These are phyloP conservation scores for Cotoneaster glaucophyllus DNA, from an alignment of 306 rosid species.

Conservation along the genomic window DNA sequence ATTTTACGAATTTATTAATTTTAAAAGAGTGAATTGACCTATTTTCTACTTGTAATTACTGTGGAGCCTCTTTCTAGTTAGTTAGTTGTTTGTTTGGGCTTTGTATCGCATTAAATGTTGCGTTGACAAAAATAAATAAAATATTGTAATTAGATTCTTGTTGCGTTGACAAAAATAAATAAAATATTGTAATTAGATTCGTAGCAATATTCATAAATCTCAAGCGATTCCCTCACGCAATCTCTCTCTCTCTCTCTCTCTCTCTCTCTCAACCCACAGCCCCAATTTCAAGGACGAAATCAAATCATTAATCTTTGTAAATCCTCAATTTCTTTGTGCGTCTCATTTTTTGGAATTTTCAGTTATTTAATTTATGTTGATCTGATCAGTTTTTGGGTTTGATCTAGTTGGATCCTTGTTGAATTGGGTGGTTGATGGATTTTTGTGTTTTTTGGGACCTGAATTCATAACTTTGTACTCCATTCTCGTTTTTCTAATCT, in stretches of 20 bases:
- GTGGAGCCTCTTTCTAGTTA: too few species aligned
- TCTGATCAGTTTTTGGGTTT: not conserved
- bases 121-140: too few species aligned
- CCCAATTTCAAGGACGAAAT: conserved; percentile 1
- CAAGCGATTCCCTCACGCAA: not conserved
- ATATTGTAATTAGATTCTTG: too few species aligned
- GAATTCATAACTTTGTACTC: not conserved
- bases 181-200: too few species aligned
- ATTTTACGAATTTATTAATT: too few species aligned
- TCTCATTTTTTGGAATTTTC: not conserved
- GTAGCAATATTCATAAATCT: too few species aligned
- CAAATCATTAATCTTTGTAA: not conserved
- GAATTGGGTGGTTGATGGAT: not conserved
- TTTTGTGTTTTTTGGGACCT: not conserved
- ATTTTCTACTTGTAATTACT: too few species aligned
- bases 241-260: too few species aligned
- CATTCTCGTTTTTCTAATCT: not conserved
- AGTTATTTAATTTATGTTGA: not conserved
- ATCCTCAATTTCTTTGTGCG: not conserved
- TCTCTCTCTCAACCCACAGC: not conserved
- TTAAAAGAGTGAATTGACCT: too few species aligned
- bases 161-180: too few species aligned
- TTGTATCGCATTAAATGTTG: too few species aligned
- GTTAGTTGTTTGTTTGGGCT: too few species aligned
- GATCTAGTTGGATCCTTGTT: conserved; percentile 4